Base-by-base conservation (phyloP, 495 filamentous ascomycete genomes). In the Pseudevernia furfuracea region DNA sequence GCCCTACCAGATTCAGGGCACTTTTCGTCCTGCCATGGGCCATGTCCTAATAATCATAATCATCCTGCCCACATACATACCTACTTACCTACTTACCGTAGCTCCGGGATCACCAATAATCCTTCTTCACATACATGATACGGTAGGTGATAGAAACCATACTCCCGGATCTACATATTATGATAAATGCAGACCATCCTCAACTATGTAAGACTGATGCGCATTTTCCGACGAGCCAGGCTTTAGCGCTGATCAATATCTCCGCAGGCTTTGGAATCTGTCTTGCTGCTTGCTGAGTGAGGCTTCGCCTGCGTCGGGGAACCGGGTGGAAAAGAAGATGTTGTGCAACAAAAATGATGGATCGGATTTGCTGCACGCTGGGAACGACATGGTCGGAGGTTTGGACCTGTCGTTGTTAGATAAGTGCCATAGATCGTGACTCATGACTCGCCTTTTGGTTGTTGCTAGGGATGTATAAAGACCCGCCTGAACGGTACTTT, bases 11-110 rank as follows among this genome's bases (percentile, higher is more conserved):
- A 55, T 55, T 55, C 52, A 55, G 52, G 52, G 52, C 15, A 55
- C 67, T 71, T 69, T 69, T 44, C 46, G 32, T 39, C 44, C 36
- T 52, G 23, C 48, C 48, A 28, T 52, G 56, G 57, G 58, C 64
- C 68, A 63, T 69, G 66, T 62, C 12, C 11, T 10, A 41, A 7
- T 11, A 11, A 6, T 12, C 38, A 36, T 36, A 4, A 36, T 4
- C 34, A 8, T n/a, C n/a, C 34, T 36, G 34, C 34, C 34, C 34
- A 4, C 34, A 36, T 4, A 8, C 4, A 36, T 36, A 36, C 34
- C 34, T 36, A 36, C 34, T n/a, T n/a, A n/a, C n/a, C n/a, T n/a
- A n/a, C 34, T 4, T 39, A 11, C 37, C 10, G 9, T 39, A 39
- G 37, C n/a, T n/a, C n/a, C n/a, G n/a, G n/a, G n/a, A n/a, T n/a